Percentiles rank a stretch among this genome's conserved stretches.
Evolutionary conservation across 805 yeast species (phyloP).

Genomic region (Schwanniomyces occidentalis): DNA sequence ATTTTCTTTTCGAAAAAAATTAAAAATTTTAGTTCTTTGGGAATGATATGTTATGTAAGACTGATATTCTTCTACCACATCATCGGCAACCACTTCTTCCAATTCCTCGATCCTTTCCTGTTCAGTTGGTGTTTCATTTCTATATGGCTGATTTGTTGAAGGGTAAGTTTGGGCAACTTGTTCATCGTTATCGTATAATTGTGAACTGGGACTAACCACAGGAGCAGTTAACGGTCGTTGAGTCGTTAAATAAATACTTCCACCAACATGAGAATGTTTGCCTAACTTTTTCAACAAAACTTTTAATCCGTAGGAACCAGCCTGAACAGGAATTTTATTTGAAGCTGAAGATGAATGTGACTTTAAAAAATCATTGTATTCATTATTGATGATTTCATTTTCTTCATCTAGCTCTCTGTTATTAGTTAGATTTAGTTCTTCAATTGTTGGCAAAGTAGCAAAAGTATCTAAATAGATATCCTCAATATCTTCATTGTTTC

Average conservation of each 20-base stretch:
- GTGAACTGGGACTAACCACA: slow-evolving; percentile 4
- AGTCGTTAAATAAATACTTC: slow-evolving; percentile 10
- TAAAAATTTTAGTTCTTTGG: slow-evolving; percentile 1
- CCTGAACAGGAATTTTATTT: slow-evolving; percentile 11
- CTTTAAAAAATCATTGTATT: background rate
- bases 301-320: slow-evolving; percentile 35
- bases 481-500: slow-evolving; percentile 11
- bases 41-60: background rate
- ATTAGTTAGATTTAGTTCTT: too few relatives aligned
- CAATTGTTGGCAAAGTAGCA: slow-evolving; percentile 27
- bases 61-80: background rate
- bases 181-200: background rate
- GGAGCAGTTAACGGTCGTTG: slow-evolving; percentile 14
- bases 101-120: too few relatives aligned
- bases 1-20: background rate
- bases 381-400: too few relatives aligned
- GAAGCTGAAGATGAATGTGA: background rate
- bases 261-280: slow-evolving; percentile 19
- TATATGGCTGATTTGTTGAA: too few relatives aligned
- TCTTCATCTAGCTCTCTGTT: too few relatives aligned
- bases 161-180: slow-evolving; percentile 7
- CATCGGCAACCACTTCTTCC: too few relatives aligned
- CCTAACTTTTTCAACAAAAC: slow-evolving; percentile 33
- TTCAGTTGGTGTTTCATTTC: too few relatives aligned
- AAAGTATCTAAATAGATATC: slow-evolving; percentile 22